Base-by-base conservation (phyloP, 352 stramenopile genomes). In the Phytopythium helicoides region DNA sequence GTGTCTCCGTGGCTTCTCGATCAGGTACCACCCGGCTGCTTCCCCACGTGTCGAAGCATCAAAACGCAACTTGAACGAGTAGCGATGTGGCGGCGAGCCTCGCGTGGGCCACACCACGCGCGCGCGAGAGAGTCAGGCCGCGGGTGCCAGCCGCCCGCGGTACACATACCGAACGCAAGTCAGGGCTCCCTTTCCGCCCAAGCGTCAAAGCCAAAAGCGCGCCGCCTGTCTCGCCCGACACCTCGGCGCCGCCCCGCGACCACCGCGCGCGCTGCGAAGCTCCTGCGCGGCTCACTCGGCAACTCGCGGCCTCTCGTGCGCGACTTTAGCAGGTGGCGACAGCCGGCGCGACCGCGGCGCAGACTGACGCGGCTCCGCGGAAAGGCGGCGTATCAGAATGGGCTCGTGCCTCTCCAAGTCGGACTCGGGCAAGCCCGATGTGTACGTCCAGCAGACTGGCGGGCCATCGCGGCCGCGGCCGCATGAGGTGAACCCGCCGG, bases 81-180 rank as follows among this genome's bases (percentile, higher is more conserved):
- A 33, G 28, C 28, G 28, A 33, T 5, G 28, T 33, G 28, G 28
- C 41, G 28, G 15, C 22, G 5, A 42, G 21, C 8, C 28, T 9
- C 33, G 7, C 11, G 11, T 52, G 28, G 23, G n/a, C 56, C 49
- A 62, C 53, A 60, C 47, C 55, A 64, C 44, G 12, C 49, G n/a
- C 28, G 28, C 28, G 28, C 36, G 50, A 47, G 45, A 62, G 37
- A 66, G 51, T 36, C 44, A 57, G 45, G 39, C 25, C 28, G 28
- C 28, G n/a, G n/a, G n/a, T n/a, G n/a, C n/a, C n/a, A n/a, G n/a
- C n/a, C n/a, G n/a, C n/a, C n/a, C 28, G 28, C 28, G 28, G 28
- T 33, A 33, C 28, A 9, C 28, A 33, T 33, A 33, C 28, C 5
- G 28, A 33, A 9, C 28, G 28, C 28, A 33, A 33, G 28, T 33